Evolutionary conservation across 108 stramenopile species (phyloP), one percentile per base, ranked within the genome.

Genomic region (Pseudonitzschia delicatissima): DNA sequence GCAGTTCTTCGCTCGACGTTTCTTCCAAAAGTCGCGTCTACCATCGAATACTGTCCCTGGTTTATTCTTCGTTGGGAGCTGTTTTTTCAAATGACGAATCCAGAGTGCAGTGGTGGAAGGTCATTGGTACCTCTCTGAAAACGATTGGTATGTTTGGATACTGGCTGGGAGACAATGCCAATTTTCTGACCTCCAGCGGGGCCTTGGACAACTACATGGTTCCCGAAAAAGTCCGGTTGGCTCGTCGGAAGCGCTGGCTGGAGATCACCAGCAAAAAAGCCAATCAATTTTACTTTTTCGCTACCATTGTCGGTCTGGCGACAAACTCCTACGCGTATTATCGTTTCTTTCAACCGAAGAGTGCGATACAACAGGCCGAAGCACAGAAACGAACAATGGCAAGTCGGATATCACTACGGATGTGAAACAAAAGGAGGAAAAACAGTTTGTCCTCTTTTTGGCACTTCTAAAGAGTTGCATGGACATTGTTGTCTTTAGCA

Each of bases 401-500:
- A 52, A 42, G 21, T 49, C 84, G 37, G 60, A 45, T 35, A 42
- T 67, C 47, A 34, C 59, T 17, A 59, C 47, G 26, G 26, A 34
- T 2, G 53, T 67, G 51, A 60, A 74, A 53, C 35, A 42, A 39
- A 29, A 74, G 35, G 39, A 67, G 59, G 61, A 73, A 32, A 84
- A 86, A 58, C 78, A 86, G 23, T 87, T 87, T 71, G 73, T 72
- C 23, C 59, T 89, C 8, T 82, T 85, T 29, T 29, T 89, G 51
- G 71, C 82, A 36, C 51, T 92, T 53, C 45, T 89, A 20, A 42
- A 82, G 79, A 86, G 84, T 49, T 74, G 73, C 12, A 84, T 84
- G 47, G 90, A 94, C 40, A 73, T 87, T 32, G 69, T 78, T 8
- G 90, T 91, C 4, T 94, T 94, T 60, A 86, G 88, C 45, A 94